Evolutionary conservation across 768 basidiomycete genomes (phyloP).

Genomic region (Clavulina sp.): DNA sequence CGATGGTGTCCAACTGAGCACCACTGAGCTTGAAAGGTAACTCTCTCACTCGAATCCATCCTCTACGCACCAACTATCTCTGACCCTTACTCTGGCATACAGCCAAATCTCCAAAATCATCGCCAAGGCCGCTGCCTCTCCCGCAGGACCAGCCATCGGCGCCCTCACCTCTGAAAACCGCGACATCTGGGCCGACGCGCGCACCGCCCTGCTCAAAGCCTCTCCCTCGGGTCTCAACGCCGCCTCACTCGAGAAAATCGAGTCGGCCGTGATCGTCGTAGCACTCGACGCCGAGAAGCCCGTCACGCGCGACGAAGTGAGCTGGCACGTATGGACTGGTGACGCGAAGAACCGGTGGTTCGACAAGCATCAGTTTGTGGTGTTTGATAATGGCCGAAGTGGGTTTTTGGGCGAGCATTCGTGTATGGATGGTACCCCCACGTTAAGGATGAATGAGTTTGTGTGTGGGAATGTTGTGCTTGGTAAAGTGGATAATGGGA

Average conservation of each 20-base stretch:
- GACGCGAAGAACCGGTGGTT: constrained; percentile 84
- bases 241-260: constrained; percentile 54
- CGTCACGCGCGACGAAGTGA: constrained; percentile 61
- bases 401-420: constrained; percentile 58
- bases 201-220: constrained; percentile 42
- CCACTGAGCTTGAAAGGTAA: constrained; percentile 64
- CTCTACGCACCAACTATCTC: not conserved
- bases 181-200: constrained; percentile 71
- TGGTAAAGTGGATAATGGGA: constrained; percentile 61
- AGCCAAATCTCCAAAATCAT: constrained; percentile 59
- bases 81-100: constrained; percentile 7
- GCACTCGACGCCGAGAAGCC: constrained; percentile 73
- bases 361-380: constrained; percentile 92
- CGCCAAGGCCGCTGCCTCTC: constrained; percentile 32
- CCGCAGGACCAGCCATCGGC: constrained; percentile 41
- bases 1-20: constrained; percentile 53
- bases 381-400: constrained; percentile 87
- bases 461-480: constrained; percentile 56
- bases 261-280: constrained; percentile 77
- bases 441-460: constrained; percentile 90
- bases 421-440: constrained; percentile 67
- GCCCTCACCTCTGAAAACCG: constrained; percentile 79
- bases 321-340: constrained; percentile 76
- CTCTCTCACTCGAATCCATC: constrained; percentile 11
- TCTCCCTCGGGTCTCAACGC: constrained; percentile 45